Percentiles rank a stretch among this genome's conserved stretches.
Evolutionary conservation across 2,329 filamentous ascomycete genomes (phyloP).

Genomic region (Pyricularia pennisetigena): DNA sequence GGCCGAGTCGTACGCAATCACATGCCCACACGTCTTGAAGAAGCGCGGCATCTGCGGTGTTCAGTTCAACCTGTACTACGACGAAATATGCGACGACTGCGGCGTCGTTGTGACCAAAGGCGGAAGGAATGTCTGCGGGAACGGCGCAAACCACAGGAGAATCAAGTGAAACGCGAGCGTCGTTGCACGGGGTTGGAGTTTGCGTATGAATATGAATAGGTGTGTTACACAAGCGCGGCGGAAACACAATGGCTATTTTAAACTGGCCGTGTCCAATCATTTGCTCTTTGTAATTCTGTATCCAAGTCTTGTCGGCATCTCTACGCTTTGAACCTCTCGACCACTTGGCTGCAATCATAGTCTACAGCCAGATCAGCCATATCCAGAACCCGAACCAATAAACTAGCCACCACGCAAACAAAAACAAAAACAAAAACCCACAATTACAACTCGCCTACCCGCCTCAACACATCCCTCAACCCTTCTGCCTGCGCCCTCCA

Average conservation of each 20-base stretch:
- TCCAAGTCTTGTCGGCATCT: not conserved
- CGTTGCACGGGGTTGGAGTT: not conserved
- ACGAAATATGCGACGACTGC: not conserved
- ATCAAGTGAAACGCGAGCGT: not conserved
- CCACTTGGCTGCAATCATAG: not conserved
- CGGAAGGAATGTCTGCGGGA: not conserved
- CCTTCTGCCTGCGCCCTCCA: not conserved
- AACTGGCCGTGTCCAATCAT: not conserved
- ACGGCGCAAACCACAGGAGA: not conserved
- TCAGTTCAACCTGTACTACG: not conserved
- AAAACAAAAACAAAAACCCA: not conserved
- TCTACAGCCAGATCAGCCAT: not conserved
- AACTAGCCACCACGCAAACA: no score
- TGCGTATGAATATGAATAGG: not conserved
- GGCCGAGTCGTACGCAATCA: not conserved
- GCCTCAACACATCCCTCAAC: not conserved
- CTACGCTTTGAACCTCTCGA: not conserved
- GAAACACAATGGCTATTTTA: not conserved
- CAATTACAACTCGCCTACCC: not conserved
- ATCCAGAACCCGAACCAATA: not conserved
- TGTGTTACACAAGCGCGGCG: not conserved
- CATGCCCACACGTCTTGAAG: not conserved
- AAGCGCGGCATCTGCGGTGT: not conserved
- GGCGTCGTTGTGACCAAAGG: not conserved
- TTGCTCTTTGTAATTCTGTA: not conserved